phyloP scores from a whole-genome alignment of 2,329 filamentous ascomycete species.

The Juglanconis oblonga region DNA sequence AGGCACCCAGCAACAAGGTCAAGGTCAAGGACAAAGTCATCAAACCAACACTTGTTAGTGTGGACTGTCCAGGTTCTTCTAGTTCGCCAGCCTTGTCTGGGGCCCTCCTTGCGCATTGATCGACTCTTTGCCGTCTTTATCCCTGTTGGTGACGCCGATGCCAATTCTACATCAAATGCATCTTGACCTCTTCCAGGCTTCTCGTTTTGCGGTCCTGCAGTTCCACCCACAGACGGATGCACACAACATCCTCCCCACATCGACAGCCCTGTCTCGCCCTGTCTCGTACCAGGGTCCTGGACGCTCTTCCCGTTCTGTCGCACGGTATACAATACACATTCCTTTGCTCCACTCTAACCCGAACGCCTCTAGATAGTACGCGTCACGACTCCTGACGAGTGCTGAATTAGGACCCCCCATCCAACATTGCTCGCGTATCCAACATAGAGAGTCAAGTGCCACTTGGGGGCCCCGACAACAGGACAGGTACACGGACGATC shows the following conservation, averaged over 20 bases:
- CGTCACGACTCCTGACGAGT: not conserved
- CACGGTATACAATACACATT: not conserved
- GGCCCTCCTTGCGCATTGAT: not conserved
- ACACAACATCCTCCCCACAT: not conserved
- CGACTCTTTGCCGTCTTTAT: not conserved
- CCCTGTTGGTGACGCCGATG: not conserved
- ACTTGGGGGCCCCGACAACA: not conserved
- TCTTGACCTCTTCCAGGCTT: not conserved
- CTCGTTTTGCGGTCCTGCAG: not conserved
- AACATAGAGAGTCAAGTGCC: not conserved
- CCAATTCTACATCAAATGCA: not conserved
- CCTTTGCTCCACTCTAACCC: constrained; percentile 2
- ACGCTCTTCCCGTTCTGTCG: not conserved
- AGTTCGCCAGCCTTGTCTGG: not conserved
- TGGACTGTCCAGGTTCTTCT: too few relatives aligned
- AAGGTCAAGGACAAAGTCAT: too few relatives aligned
- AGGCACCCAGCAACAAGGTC: too few relatives aligned
- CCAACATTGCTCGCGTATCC: not conserved
- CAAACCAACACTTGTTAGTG: too few relatives aligned
- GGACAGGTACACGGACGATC: not conserved
- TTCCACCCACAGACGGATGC: too few relatives aligned
- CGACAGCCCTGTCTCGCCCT: not conserved
- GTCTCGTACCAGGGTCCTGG: not conserved
- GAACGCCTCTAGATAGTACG: not conserved
- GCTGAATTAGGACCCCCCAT: not conserved